Percentiles rank a stretch among this genome's conserved stretches.
These are phyloP conservation scores for Zygoascus ofunaensis DNA, from an alignment of 805 yeast species.

Conservation along the genomic window DNA sequence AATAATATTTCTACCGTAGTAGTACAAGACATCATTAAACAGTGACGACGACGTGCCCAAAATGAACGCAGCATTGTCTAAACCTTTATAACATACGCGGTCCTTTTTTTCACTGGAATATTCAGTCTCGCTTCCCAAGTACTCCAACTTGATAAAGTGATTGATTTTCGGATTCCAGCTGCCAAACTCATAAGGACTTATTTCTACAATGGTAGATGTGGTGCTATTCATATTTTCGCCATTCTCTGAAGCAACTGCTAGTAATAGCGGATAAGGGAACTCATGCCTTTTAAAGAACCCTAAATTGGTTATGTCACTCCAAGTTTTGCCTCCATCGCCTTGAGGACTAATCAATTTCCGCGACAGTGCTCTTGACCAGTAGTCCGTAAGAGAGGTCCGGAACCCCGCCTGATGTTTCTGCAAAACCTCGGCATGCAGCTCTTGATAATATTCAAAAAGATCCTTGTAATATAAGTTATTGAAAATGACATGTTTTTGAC, in stretches of 20 bases:
- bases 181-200: constrained; percentile 61
- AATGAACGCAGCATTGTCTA: constrained; percentile 72
- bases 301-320: constrained; percentile 44
- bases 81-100: constrained; percentile 34
- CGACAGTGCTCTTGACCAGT: constrained; percentile 68
- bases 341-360: constrained; percentile 50
- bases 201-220: constrained; percentile 44
- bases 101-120: background rate
- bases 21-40: constrained; percentile 58
- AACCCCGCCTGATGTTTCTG: constrained; percentile 55
- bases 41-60: constrained; percentile 76
- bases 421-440: constrained; percentile 9
- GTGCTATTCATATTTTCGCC: constrained; percentile 28
- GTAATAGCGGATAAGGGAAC: constrained; percentile 53
- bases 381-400: constrained; percentile 58
- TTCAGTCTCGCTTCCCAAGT: constrained; percentile 40
- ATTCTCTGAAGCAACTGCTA: constrained; percentile 34
- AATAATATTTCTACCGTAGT: background rate
- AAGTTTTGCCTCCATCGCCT: constrained; percentile 48
- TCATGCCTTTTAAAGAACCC: constrained; percentile 48
- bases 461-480: constrained; percentile 11
- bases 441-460: constrained; percentile 5
- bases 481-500: background rate
- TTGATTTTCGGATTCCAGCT: constrained; percentile 73
- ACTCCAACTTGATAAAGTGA: constrained; percentile 55